Evolutionary conservation across 148 eudicot species (phyloP).

Genomic region (Chenopodium berlandieri): DNA sequence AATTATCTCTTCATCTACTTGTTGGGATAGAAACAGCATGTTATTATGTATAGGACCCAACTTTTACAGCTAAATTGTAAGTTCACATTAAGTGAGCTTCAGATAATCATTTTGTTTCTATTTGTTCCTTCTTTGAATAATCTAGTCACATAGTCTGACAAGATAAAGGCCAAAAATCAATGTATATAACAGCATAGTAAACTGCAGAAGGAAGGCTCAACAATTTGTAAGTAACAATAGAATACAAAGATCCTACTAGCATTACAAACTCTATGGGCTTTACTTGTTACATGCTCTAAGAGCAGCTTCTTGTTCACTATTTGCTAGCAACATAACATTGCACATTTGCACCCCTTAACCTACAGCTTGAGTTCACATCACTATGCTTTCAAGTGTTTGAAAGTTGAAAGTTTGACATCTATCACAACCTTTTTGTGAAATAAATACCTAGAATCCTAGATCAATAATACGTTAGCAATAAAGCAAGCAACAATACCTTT

Average conservation of each 20-base stretch:
- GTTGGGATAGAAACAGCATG: neutral
- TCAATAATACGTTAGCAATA: neutral
- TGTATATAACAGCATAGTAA: neutral
- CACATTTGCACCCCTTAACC: neutral
- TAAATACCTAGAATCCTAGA: too few species aligned
- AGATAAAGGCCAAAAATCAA: neutral
- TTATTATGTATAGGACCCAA: neutral
- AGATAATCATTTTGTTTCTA: neutral
- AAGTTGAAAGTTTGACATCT: neutral
- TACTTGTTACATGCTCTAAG: neutral
- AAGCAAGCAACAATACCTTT: constrained; percentile 54
- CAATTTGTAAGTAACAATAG: neutral
- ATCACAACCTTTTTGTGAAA: neutral
- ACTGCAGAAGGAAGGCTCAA: neutral
- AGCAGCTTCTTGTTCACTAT: neutral
- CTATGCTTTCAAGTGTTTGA: neutral
- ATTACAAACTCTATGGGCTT: neutral
- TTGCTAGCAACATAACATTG: neutral
- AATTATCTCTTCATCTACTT: neutral
- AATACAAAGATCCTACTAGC: neutral
- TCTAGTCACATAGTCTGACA: neutral
- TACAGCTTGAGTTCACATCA: neutral
- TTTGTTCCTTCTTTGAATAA: neutral
- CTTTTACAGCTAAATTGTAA: neutral
- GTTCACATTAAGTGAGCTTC: neutral